Evolutionary conservation across 345 rosid genomes (phyloP).

Genomic region (Schrenkiella parvula): DNA sequence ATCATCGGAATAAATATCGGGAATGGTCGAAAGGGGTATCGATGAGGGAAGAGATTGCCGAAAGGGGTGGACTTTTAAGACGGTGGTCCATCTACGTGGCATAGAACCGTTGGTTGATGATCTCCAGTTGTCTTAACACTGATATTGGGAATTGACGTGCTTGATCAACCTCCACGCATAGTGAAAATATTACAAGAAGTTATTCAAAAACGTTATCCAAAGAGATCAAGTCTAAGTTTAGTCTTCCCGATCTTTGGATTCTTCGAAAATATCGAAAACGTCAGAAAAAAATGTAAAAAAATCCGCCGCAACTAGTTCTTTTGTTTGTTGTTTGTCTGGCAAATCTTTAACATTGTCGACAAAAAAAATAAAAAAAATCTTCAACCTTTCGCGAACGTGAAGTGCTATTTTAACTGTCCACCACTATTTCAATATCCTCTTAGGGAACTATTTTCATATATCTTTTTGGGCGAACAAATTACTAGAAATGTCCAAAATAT

Average conservation of each 20-base stretch:
- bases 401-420: slow-evolving; percentile 7
- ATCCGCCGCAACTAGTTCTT: slow-evolving; percentile 1
- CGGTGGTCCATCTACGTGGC: slow-evolving; percentile 30
- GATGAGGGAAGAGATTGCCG: slow-evolving; percentile 27
- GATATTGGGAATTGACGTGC: slow-evolving; percentile 43
- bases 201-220: slow-evolving; percentile 17
- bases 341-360: no score
- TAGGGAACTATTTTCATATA: not conserved
- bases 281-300: not conserved
- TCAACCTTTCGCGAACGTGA: slow-evolving; percentile 15
- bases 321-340: slow-evolving; percentile 8
- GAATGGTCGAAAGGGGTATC: slow-evolving; percentile 8
- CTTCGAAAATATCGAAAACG: not conserved
- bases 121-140: slow-evolving; percentile 22
- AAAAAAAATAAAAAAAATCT: no score
- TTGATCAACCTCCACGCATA: slow-evolving; percentile 36
- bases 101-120: slow-evolving; percentile 35
- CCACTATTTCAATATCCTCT: slow-evolving; percentile 24
- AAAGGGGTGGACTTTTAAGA: not conserved
- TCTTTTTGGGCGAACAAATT: not conserved
- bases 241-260: not conserved
- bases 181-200: slow-evolving; percentile 5
- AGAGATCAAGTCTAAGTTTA: no score
- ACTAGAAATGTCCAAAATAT: slow-evolving; percentile 1
- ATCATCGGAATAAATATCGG: not conserved